phyloP scores from a whole-genome alignment of 805 yeast species.

The Kodamaea kaohsiungensis region DNA sequence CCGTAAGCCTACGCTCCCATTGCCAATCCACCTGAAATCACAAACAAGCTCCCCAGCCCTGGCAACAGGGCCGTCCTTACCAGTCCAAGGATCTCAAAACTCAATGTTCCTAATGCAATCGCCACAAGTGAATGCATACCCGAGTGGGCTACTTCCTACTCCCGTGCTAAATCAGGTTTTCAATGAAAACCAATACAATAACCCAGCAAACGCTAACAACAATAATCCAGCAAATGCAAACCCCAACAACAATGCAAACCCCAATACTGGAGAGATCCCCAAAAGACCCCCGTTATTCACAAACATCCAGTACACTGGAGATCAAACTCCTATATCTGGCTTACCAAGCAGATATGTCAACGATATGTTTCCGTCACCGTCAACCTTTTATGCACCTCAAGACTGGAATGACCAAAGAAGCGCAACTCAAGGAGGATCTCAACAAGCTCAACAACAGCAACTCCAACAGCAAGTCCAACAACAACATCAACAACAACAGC shows the following conservation, averaged over 20 bases:
- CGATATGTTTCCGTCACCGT: conserved; percentile 80
- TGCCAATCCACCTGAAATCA: conserved; percentile 36
- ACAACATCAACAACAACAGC: conserved; percentile 21
- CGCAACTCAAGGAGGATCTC: not conserved
- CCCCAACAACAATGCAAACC: not conserved
- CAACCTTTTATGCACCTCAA: conserved; percentile 63
- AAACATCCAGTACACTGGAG: conserved; percentile 34
- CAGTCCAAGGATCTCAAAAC: conserved; percentile 12
- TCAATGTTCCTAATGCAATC: conserved; percentile 9
- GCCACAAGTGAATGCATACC: conserved; percentile 23
- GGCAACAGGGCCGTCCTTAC: conserved; percentile 42
- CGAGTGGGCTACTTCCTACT: conserved; percentile 27
- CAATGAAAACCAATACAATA: conserved; percentile 16
- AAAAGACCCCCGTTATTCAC: conserved; percentile 9
- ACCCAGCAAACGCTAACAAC: not conserved
- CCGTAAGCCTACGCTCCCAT: conserved; percentile 35
- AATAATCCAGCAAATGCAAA: not conserved
- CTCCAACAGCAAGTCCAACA: conserved; percentile 22
- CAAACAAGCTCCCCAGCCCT: conserved; percentile 43
- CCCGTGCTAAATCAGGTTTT: conserved; percentile 37
- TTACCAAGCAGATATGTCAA: conserved; percentile 70
- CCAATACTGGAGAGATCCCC: conserved; percentile 2
- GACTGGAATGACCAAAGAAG: conserved; percentile 35
- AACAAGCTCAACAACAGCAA: conserved; percentile 18
- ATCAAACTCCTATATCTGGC: conserved; percentile 71